Percentiles rank a stretch among this genome's conserved stretches.
Conservation (phyloP, 2,329 filamentous ascomycete species). For the Pseudogymnoascus sp. region DNA sequence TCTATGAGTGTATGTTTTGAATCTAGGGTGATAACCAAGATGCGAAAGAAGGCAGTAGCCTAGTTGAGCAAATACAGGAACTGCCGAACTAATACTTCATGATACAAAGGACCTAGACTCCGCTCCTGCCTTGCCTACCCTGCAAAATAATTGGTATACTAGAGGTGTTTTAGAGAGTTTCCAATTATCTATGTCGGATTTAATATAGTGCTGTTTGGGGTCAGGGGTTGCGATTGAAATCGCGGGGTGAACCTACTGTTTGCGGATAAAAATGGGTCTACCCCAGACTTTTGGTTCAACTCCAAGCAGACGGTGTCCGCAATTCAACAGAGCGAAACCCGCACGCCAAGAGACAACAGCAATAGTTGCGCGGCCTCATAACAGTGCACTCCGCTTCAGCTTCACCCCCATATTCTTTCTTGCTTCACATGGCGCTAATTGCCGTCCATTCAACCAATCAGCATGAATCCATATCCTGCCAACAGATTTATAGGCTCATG, state of each 20-base stretch:
- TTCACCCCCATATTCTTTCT: background rate
- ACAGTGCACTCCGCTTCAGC: background rate
- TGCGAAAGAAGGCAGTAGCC: no score
- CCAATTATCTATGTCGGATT: background rate
- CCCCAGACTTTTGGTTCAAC: background rate
- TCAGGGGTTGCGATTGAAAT: background rate
- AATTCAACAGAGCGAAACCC: background rate
- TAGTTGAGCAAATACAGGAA: background rate
- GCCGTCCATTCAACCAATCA: background rate
- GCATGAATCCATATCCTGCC: background rate
- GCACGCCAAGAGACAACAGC: background rate
- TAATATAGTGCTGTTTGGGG: background rate
- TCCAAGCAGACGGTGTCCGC: background rate
- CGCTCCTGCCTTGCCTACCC: background rate
- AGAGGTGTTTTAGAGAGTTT: background rate
- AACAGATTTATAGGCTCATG: background rate
- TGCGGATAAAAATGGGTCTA: background rate
- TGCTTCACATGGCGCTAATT: background rate
- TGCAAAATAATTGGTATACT: background rate
- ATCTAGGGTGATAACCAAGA: background rate
- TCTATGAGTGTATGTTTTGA: background rate
- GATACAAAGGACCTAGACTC: background rate
- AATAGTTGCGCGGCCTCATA: background rate
- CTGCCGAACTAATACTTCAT: background rate
- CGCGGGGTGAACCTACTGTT: background rate